Conservation (phyloP, 2,329 filamentous ascomycete genomes). For the Penicillium sp. region DNA sequence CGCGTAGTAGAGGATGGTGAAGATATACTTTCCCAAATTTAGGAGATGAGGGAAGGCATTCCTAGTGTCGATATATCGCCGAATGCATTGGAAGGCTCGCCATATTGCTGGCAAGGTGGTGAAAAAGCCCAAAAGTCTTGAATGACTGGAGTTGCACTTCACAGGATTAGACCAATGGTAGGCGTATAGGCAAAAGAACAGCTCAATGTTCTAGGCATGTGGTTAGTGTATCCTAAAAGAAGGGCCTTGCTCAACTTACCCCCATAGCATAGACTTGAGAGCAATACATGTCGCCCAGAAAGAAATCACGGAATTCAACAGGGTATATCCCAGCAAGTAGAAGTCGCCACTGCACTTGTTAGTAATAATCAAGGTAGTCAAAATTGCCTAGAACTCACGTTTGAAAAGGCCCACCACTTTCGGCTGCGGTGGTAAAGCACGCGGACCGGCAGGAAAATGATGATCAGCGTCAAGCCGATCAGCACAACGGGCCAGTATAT, state of each 20-base stretch:
- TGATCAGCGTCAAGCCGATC: constrained; percentile 60
- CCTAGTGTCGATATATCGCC: constrained; percentile 79
- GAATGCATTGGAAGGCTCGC: constrained; percentile 84
- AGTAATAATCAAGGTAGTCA: constrained; percentile 4
- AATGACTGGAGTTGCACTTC: constrained; percentile 81
- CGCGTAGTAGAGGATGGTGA: constrained; percentile 75
- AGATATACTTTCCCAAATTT: constrained; percentile 87
- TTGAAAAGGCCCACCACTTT: constrained; percentile 83
- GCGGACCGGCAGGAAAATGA: constrained; percentile 72
- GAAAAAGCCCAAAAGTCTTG: constrained; percentile 80
- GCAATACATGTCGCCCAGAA: constrained; percentile 95
- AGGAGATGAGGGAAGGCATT: constrained; percentile 89
- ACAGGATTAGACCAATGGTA: constrained; percentile 66
- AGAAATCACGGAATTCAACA: constrained; percentile 96
- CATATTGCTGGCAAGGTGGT: constrained; percentile 77
- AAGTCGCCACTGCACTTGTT: constrained; percentile 65
- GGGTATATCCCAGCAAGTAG: constrained; percentile 81
- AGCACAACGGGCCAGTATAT: constrained; percentile 83
- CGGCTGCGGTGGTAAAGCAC: constrained; percentile 71
- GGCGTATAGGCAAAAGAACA: constrained; percentile 95
- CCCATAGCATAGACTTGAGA: constrained; percentile 86
- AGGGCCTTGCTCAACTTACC: constrained; percentile 49
- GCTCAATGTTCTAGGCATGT: constrained; percentile 65
- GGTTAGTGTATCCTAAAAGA: constrained; percentile 18
- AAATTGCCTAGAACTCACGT: constrained; percentile 53